Conservation (phyloP, 2,329 filamentous ascomycete genomes). For the Fusarium scirpi region DNA sequence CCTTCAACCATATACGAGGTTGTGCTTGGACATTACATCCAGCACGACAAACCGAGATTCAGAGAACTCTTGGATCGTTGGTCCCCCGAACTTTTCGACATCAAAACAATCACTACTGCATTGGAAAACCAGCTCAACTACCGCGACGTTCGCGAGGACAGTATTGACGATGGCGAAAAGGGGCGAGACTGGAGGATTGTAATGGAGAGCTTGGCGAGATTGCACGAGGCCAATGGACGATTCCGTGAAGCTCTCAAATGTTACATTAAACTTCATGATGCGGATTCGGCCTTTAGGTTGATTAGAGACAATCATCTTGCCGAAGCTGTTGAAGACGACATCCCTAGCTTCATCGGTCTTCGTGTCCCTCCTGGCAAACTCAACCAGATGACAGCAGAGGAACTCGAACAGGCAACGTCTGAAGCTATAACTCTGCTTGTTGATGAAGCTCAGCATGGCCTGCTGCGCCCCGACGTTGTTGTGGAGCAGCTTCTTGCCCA, state of each 20-base stretch:
- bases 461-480: slow-evolving; percentile 82
- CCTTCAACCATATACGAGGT: slow-evolving; percentile 88
- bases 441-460: slow-evolving; percentile 89
- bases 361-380: slow-evolving; percentile 81
- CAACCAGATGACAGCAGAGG: slow-evolving; percentile 71
- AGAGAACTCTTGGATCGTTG: slow-evolving; percentile 84
- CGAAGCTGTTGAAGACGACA: slow-evolving; percentile 88
- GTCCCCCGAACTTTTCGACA: slow-evolving; percentile 86
- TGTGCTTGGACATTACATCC: slow-evolving; percentile 88
- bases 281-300: slow-evolving; percentile 86
- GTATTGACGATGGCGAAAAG: slow-evolving; percentile 76
- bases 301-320: slow-evolving; percentile 92
- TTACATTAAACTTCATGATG: slow-evolving; percentile 92
- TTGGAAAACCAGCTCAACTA: slow-evolving; percentile 86
- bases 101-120: slow-evolving; percentile 78
- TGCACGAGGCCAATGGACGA: slow-evolving; percentile 85
- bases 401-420: slow-evolving; percentile 82
- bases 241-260: slow-evolving; percentile 87
- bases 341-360: slow-evolving; percentile 87
- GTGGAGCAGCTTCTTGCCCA: slow-evolving; percentile 80
- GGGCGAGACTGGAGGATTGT: slow-evolving; percentile 90
- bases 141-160: slow-evolving; percentile 79
- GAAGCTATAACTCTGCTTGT: slow-evolving; percentile 90
- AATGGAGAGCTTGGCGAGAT: slow-evolving; percentile 84
- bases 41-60: slow-evolving; percentile 79